phyloP scores from a whole-genome alignment of 129 eudicot species.

The Erigeron canadensis region DNA sequence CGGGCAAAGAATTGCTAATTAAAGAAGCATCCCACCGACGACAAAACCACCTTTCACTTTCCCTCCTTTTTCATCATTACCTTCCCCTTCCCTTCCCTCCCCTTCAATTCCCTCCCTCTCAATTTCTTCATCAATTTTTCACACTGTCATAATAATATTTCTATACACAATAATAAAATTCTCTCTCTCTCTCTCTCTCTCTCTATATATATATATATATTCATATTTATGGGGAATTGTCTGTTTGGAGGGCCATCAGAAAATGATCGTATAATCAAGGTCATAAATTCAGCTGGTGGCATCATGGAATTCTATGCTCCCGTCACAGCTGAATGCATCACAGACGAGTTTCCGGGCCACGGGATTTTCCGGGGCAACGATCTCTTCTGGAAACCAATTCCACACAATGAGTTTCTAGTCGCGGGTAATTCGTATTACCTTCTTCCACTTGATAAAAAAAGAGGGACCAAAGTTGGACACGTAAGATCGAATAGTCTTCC shows the following conservation, averaged over 20 bases:
- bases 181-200: too few relatives aligned
- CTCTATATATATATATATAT: too few relatives aligned
- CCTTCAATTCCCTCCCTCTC: not conserved
- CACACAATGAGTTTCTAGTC: conserved; percentile 47
- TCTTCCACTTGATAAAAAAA: conserved; percentile 43
- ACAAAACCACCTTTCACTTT: conserved; percentile 43
- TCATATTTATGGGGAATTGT: conserved; percentile 61
- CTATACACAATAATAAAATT: too few relatives aligned
- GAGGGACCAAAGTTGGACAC: conserved; percentile 38
- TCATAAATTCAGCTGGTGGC: conserved; percentile 55
- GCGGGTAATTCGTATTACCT: conserved; percentile 64
- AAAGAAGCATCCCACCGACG: conserved; percentile 48
- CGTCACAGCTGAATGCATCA: conserved; percentile 50
- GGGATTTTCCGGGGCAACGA: conserved; percentile 54
- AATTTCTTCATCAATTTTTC: not conserved
- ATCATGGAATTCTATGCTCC: conserved; percentile 65
- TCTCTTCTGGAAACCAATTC: conserved; percentile 68
- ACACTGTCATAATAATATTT: not conserved
- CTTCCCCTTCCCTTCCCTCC: not conserved
- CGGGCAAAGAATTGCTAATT: conserved; percentile 28
- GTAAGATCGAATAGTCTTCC: conserved; percentile 70
- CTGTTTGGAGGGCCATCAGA: conserved; percentile 56
- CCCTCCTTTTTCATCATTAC: conserved; percentile 44
- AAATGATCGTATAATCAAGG: conserved; percentile 37
- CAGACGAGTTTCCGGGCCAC: conserved; percentile 78